A percentile compares a stretch with the other conserved stretches of the same genome.
Conservation (phyloP, 108 stramenopile genomes). For the Cyclotella baltica region DNA sequence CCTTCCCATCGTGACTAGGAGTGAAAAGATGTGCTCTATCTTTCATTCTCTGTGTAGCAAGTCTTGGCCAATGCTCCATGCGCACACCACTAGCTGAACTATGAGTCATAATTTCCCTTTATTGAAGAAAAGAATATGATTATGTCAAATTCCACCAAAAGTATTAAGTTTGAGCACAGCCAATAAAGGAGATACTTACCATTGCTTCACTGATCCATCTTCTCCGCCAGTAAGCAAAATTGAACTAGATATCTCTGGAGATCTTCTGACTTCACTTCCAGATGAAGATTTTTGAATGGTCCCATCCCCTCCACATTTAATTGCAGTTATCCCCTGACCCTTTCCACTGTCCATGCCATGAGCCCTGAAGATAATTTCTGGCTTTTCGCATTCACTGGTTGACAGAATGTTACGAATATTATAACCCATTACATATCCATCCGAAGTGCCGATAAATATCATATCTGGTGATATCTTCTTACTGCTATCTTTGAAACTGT, state of each 20-base stretch:
- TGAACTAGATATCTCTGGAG: constrained; percentile 30
- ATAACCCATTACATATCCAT: constrained; percentile 61
- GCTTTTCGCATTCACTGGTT: constrained; percentile 33
- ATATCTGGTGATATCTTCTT: constrained; percentile 8
- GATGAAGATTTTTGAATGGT: constrained; percentile 34
- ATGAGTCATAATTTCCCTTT: constrained; percentile 51
- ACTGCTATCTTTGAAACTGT: neutral
- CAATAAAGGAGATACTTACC: constrained; percentile 44
- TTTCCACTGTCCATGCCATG: constrained; percentile 51
- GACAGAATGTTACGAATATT: constrained; percentile 32
- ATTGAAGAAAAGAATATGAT: neutral
- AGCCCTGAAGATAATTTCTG: constrained; percentile 56
- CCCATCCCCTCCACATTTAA: constrained; percentile 58
- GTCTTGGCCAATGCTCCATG: constrained; percentile 73
- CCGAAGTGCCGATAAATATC: constrained; percentile 57
- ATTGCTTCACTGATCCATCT: constrained; percentile 70
- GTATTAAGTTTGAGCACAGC: neutral
- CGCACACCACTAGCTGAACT: constrained; percentile 27
- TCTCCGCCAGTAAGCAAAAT: constrained; percentile 66
- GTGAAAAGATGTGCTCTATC: constrained; percentile 64
- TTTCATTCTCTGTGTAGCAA: constrained; percentile 65
- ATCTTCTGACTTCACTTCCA: constrained; percentile 6
- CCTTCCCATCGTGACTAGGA: constrained; percentile 51
- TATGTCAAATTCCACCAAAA: neutral
- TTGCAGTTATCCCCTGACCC: constrained; percentile 60